phyloP scores from a whole-genome alignment of 2,329 filamentous ascomycete genomes.

The Aspergillus luchuensis region DNA sequence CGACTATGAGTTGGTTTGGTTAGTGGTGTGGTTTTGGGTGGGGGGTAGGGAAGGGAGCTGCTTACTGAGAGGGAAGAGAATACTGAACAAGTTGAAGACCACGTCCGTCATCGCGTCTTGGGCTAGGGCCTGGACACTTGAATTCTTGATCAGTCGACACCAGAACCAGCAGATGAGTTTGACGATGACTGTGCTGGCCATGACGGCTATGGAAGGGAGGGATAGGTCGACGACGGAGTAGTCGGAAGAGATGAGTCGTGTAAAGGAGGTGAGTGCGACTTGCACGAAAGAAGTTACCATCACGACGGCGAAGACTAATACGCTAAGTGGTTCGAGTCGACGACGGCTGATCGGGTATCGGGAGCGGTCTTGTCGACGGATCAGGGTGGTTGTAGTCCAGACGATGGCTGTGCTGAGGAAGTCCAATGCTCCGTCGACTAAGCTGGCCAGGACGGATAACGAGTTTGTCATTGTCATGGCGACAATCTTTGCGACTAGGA shows the following conservation, averaged over 20 bases:
- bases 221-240: conserved; percentile 73
- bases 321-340: conserved; percentile 65
- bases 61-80: conserved; percentile 73
- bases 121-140: conserved; percentile 77
- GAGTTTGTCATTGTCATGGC: conserved; percentile 76
- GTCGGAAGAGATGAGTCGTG: conserved; percentile 58
- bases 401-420: conserved; percentile 66
- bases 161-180: conserved; percentile 83
- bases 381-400: conserved; percentile 61
- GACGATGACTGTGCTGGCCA: conserved; percentile 77
- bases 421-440: conserved; percentile 68
- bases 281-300: conserved; percentile 69
- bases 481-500: conserved; percentile 74
- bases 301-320: conserved; percentile 66
- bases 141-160: conserved; percentile 84
- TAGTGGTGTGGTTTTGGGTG: background rate
- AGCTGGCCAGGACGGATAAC: conserved; percentile 65
- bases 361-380: conserved; percentile 61
- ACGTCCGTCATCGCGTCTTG: conserved; percentile 74
- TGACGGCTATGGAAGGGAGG: conserved; percentile 72
- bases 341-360: conserved; percentile 66
- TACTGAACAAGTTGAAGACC: conserved; percentile 87
- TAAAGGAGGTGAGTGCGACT: conserved; percentile 61
- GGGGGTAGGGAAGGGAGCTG: too few relatives aligned
- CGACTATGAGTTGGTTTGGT: conserved; percentile 28